Percentiles rank a stretch among this genome's conserved stretches.
Evolutionary conservation across 495 filamentous ascomycete genomes (phyloP).

Genomic region (Penicillium dipodomyicola): DNA sequence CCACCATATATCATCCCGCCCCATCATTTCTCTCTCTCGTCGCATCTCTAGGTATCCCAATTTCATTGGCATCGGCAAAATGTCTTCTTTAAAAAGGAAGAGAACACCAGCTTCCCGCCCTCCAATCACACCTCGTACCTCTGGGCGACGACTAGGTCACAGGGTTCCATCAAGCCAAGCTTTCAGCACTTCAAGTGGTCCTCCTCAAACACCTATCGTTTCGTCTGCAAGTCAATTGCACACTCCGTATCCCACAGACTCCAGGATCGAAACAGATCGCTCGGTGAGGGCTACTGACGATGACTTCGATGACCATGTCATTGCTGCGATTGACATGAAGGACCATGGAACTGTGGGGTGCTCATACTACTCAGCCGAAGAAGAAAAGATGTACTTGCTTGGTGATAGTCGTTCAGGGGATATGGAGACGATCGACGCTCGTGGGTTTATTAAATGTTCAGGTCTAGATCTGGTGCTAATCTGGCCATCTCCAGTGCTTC

Average conservation of each 20-base stretch:
- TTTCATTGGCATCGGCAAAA: slow-evolving; percentile 1
- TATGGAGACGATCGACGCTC: slow-evolving; percentile 65
- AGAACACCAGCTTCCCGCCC: slow-evolving; percentile 17
- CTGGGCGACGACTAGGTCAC: slow-evolving; percentile 9
- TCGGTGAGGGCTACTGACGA: slow-evolving; percentile 43
- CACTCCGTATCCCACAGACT: slow-evolving; percentile 15
- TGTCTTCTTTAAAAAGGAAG: slow-evolving; percentile 28
- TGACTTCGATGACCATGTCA: slow-evolving; percentile 62
- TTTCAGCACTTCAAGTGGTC: background rate
- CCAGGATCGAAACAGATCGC: slow-evolving; percentile 2
- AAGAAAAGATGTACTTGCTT: slow-evolving; percentile 74
- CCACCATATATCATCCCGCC: background rate
- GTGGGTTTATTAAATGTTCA: slow-evolving; percentile 38
- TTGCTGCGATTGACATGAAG: slow-evolving; percentile 80
- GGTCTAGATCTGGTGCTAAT: slow-evolving; percentile 17
- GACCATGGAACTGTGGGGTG: slow-evolving; percentile 76
- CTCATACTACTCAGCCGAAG: slow-evolving; percentile 74
- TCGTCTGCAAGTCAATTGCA: slow-evolving; percentile 12
- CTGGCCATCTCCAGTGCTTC: slow-evolving; percentile 50
- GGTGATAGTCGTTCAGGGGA: slow-evolving; percentile 74
- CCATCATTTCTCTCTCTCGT: background rate
- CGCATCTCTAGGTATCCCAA: background rate
- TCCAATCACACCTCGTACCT: slow-evolving; percentile 17
- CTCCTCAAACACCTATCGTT: slow-evolving; percentile 7
- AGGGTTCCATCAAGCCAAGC: slow-evolving; percentile 10